Evolutionary conservation across 2,329 filamentous ascomycete genomes (phyloP).

Genomic region (Lachnellula occidentalis): DNA sequence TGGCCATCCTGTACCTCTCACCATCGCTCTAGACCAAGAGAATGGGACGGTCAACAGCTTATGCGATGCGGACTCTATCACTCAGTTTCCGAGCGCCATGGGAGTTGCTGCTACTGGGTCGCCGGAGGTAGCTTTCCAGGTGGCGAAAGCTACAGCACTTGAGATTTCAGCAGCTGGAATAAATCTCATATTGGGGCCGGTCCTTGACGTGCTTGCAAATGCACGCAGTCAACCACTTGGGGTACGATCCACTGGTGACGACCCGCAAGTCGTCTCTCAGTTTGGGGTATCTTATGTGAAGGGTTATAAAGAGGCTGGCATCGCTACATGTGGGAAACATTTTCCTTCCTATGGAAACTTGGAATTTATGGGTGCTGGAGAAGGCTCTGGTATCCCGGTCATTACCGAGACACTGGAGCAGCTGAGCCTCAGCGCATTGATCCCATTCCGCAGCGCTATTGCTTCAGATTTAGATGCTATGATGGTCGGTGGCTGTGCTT

Average conservation of each 20-base stretch:
- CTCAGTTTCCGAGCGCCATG: conserved; percentile 96
- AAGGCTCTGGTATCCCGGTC: conserved; percentile 84
- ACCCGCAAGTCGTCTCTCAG: conserved; percentile 89
- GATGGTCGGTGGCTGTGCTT: conserved; percentile 92
- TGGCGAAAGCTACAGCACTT: conserved; percentile 88
- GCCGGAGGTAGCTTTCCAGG: conserved; percentile 76
- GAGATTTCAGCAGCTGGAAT: conserved; percentile 90
- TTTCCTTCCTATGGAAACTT: conserved; percentile 95
- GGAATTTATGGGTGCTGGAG: conserved; percentile 70
- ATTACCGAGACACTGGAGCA: conserved; percentile 94
- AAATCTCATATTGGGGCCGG: conserved; percentile 91
- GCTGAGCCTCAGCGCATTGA: conserved; percentile 78
- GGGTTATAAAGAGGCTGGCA: conserved; percentile 84
- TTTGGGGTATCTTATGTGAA: conserved; percentile 88
- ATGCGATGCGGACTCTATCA: conserved; percentile 91
- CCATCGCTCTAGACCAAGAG: conserved; percentile 92
- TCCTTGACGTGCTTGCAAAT: conserved; percentile 90
- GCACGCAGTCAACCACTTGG: conserved; percentile 85
- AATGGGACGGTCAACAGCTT: conserved; percentile 97
- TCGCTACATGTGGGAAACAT: conserved; percentile 90
- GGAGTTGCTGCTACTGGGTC: conserved; percentile 89
- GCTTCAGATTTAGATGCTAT: conserved; percentile 82
- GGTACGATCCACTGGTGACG: conserved; percentile 83
- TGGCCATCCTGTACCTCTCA: conserved; percentile 80
- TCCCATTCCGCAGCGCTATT: conserved; percentile 89